Base-by-base conservation (phyloP, 108 stramenopile genomes). In the Parmales sp. region DNA sequence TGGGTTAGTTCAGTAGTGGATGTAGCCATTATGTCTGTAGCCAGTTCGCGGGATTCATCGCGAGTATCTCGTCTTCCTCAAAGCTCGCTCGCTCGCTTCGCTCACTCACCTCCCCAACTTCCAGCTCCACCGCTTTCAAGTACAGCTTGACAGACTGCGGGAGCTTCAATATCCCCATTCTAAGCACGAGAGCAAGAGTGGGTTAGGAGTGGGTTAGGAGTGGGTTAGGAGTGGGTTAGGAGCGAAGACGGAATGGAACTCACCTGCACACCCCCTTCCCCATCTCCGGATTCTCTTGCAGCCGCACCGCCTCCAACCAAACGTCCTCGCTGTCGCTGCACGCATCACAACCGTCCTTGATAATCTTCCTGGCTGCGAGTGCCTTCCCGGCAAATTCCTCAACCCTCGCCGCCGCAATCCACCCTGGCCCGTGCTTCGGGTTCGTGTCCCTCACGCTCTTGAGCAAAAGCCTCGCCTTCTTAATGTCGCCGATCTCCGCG, bases 391-490 rank as follows among this genome's bases (percentile, higher is more conserved):
- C 96, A 23, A 86, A 88, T 70, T 96, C 96, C 75, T 99, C 98
- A 34, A 99, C 93, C 18, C 98, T 78, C 6, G 96, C 95, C 1
- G 94, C 86, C 8, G 98, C 95, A 68, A 99, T 96, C 98, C 98
- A 99, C 38, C 95, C 95, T 0, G 93, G 96, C 1, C 83, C 93
- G 76, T 99, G 96, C 65, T 89, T 89, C 3, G 95, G 96, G 86
- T 99, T 99, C 29, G 94, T 99, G 67, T 94, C 84, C 0, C 95
- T 86, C 0, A 97, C 93, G 37, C 85, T 87, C 70, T 91, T 90
- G 20, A 99, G 83, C 34, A 99, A 72, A 8, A 96, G 75, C 31
- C 96, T 83, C 16, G 95, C 95, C 76, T 98, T 97, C 67, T 93
- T 80, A 39, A 97, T 90, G 74, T 98, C 96, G 1, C 91, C 93